Evolutionary conservation across 257 asterid species (phyloP).

Genomic region (Catharanthus roseus): DNA sequence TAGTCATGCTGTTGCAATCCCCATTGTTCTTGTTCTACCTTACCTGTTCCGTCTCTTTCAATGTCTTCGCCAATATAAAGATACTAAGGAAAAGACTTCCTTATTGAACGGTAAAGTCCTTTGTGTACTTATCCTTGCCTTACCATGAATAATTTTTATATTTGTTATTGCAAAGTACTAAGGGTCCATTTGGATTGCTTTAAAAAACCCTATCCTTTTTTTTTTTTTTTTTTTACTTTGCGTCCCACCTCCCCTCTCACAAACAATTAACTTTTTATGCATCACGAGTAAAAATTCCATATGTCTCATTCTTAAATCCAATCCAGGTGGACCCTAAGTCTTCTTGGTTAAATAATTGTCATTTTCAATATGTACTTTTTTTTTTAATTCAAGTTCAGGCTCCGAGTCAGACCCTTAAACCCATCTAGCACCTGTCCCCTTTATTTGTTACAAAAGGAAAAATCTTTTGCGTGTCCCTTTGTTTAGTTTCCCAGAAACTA

Average conservation of each 20-base stretch:
- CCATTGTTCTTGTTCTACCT: constrained; percentile 86
- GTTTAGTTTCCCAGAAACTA: not conserved
- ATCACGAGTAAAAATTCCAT: too few relatives aligned
- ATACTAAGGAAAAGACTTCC: constrained; percentile 72
- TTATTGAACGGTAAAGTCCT: constrained; percentile 73
- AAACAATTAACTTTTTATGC: too few relatives aligned
- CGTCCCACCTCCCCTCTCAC: too few relatives aligned
- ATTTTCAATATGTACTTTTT: not conserved
- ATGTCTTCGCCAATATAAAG: constrained; percentile 94
- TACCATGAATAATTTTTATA: constrained; percentile 3
- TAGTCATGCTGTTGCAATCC: constrained; percentile 92
- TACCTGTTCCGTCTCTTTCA: constrained; percentile 90
- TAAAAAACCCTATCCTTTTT: too few relatives aligned
- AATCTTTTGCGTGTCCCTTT: not conserved
- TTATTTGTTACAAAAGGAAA: not conserved
- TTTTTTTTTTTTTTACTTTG: too few relatives aligned
- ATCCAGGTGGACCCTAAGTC: too few relatives aligned
- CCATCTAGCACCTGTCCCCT: not conserved
- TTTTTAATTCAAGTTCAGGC: not conserved
- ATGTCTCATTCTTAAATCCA: too few relatives aligned
- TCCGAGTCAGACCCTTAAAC: not conserved
- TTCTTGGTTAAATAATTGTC: constrained; percentile 1
- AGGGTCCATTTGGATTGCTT: too few relatives aligned
- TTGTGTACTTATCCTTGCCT: constrained; percentile 10
- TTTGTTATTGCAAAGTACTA: not conserved